phyloP scores from a whole-genome alignment of 768 basidiomycete genomes.

The Pisolithus tinctorius region DNA sequence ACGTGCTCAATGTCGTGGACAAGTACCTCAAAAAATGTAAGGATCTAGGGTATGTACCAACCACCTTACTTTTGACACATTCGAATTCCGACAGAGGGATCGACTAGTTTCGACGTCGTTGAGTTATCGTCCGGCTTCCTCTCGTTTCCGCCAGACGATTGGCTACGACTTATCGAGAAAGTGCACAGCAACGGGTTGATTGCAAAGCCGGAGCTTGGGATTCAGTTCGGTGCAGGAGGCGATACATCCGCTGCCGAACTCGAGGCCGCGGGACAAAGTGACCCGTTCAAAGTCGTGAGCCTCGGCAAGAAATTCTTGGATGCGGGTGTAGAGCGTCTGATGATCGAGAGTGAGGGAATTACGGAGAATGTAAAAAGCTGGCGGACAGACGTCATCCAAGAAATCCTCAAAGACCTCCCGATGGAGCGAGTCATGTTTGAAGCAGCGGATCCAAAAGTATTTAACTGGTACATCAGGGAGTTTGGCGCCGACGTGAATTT shows the following conservation, averaged over 20 bases:
- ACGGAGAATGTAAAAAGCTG: conserved; percentile 38
- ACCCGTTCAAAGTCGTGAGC: conserved; percentile 28
- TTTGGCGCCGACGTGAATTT: conserved; percentile 36
- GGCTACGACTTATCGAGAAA: conserved; percentile 34
- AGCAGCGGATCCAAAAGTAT: conserved; percentile 39
- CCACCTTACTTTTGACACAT: not conserved
- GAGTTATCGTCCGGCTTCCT: conserved; percentile 40
- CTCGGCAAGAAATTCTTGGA: conserved; percentile 34
- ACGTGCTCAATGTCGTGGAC: not conserved
- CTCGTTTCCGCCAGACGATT: conserved; percentile 39
- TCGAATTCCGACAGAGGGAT: conserved; percentile 9
- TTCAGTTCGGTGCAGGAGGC: conserved; percentile 41
- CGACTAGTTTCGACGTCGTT: conserved; percentile 35
- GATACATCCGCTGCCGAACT: conserved; percentile 34
- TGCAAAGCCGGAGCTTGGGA: conserved; percentile 40
- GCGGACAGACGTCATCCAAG: conserved; percentile 39
- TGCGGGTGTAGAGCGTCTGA: conserved; percentile 38
- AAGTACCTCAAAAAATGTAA: conserved; percentile 1
- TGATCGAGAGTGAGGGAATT: conserved; percentile 43
- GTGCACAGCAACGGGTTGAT: conserved; percentile 34
- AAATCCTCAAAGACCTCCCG: conserved; percentile 33
- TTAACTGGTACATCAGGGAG: conserved; percentile 40
- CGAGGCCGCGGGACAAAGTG: conserved; percentile 26
- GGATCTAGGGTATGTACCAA: not conserved
- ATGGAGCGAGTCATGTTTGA: conserved; percentile 41